phyloP scores from a whole-genome alignment of 2,329 filamentous ascomycete species.

The Ascochyta clinopodiicola region DNA sequence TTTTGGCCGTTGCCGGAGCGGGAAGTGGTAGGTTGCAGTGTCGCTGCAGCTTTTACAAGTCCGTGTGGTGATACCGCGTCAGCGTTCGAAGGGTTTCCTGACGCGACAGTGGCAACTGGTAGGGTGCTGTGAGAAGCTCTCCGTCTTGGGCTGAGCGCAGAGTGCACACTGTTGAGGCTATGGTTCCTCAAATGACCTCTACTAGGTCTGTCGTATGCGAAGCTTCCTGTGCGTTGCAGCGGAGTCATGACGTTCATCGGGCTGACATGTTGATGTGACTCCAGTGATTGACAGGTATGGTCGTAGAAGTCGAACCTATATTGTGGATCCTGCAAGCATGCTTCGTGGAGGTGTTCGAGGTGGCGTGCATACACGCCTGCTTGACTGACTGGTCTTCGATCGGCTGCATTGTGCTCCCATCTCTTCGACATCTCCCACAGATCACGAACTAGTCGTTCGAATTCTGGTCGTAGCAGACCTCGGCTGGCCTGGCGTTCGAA shows the following conservation, averaged over 20 bases:
- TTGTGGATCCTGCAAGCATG: conserved; percentile 25
- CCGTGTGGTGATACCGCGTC: neutral
- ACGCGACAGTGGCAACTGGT: neutral
- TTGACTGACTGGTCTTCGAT: conserved; percentile 23
- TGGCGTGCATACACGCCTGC: conserved; percentile 36
- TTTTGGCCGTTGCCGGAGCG: conserved; percentile 5
- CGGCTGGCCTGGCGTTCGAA: conserved; percentile 33
- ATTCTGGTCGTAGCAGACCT: conserved; percentile 32
- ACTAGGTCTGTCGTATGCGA: conserved; percentile 3
- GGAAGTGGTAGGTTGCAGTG: neutral
- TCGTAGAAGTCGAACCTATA: conserved; percentile 43
- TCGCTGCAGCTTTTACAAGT: neutral
- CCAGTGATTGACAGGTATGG: conserved; percentile 32
- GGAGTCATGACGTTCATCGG: conserved; percentile 27
- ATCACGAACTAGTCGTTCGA: conserved; percentile 29
- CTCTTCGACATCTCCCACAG: conserved; percentile 40
- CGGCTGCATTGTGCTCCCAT: conserved; percentile 22
- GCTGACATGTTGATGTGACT: conserved; percentile 26
- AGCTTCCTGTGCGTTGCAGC: conserved; percentile 15
- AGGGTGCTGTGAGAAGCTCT: conserved; percentile 13
- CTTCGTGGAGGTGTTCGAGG: conserved; percentile 30
- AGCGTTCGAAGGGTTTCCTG: neutral
- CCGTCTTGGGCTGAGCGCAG: conserved; percentile 21
- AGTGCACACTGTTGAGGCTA: conserved; percentile 25
- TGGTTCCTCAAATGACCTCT: conserved; percentile 15